phyloP scores from a whole-genome alignment of 805 yeast genomes.

The Candida oleophila region DNA sequence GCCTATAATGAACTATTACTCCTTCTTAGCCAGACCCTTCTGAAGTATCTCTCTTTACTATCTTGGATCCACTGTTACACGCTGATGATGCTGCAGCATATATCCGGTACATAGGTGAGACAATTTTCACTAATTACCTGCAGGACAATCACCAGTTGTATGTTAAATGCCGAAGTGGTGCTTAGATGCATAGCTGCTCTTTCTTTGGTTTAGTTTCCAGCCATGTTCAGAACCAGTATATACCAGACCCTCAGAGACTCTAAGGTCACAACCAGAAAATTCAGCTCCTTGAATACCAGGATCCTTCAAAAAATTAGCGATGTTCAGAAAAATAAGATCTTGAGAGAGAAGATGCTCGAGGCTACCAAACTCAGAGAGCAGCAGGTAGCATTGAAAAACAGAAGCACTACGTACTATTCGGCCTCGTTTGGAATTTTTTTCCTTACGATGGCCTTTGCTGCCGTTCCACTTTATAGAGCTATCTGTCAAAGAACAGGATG shows the following conservation, averaged over 20 bases:
- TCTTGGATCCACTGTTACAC: no score
- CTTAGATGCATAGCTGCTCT: background rate
- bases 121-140: background rate
- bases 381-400: constrained; percentile 35
- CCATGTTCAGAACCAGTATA: background rate
- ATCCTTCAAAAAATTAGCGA: background rate
- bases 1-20: no score
- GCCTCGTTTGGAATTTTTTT: constrained; percentile 68
- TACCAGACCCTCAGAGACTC: background rate
- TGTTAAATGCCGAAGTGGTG: background rate
- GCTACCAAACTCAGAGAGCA: constrained; percentile 24
- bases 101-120: no score
- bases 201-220: background rate
- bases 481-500: constrained; percentile 94
- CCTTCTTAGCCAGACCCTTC: no score
- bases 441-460: constrained; percentile 77
- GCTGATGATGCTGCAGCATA: no score
- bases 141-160: background rate
- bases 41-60: no score
- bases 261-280: background rate
- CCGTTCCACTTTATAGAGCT: constrained; percentile 90
- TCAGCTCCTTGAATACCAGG: background rate
- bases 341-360: constrained; percentile 10
- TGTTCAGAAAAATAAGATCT: background rate
- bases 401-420: constrained; percentile 64